Evolutionary conservation across 2,329 filamentous ascomycete species (phyloP).

Genomic region (Penicillium sp.): DNA sequence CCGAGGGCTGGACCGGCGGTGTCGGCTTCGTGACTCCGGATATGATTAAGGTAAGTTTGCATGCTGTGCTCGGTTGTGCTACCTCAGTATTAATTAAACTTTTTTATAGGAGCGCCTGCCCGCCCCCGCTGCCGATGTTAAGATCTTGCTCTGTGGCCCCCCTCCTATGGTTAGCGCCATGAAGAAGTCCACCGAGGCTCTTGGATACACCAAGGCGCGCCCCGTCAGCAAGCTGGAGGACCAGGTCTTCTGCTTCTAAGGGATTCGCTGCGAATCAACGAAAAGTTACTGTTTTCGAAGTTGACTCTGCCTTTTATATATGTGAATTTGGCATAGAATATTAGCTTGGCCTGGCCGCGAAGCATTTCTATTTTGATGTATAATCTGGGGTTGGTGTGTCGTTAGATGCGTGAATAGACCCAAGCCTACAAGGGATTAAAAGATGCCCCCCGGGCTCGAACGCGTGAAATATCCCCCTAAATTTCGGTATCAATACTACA

Average conservation of each 20-base stretch:
- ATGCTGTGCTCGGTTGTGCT: not conserved
- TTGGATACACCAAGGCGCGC: slow-evolving; percentile 88
- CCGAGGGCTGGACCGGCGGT: slow-evolving; percentile 85
- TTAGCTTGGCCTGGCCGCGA: not conserved
- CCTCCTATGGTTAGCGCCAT: slow-evolving; percentile 95
- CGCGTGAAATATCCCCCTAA: not conserved
- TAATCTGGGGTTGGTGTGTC: not conserved
- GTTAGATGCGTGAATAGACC: slow-evolving; percentile 6
- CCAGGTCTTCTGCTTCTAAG: slow-evolving; percentile 93
- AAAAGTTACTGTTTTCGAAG: slow-evolving; percentile 1
- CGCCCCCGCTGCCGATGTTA: slow-evolving; percentile 79
- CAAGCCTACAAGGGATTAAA: not conserved
- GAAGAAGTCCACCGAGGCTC: slow-evolving; percentile 89
- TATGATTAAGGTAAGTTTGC: slow-evolving; percentile 75
- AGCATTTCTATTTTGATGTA: not conserved
- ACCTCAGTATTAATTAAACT: slow-evolving; percentile 3
- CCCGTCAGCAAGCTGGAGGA: slow-evolving; percentile 97
- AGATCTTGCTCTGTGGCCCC: slow-evolving; percentile 91
- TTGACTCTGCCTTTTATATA: not conserved
- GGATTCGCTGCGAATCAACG: not conserved
- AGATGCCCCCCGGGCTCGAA: too few species aligned
- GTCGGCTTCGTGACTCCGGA: slow-evolving; percentile 93
- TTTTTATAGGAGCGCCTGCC: slow-evolving; percentile 58
- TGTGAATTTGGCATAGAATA: not conserved
- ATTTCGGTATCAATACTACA: not conserved